Conservation (phyloP, 495 filamentous ascomycete species). For the Penicillium diatomitis region DNA sequence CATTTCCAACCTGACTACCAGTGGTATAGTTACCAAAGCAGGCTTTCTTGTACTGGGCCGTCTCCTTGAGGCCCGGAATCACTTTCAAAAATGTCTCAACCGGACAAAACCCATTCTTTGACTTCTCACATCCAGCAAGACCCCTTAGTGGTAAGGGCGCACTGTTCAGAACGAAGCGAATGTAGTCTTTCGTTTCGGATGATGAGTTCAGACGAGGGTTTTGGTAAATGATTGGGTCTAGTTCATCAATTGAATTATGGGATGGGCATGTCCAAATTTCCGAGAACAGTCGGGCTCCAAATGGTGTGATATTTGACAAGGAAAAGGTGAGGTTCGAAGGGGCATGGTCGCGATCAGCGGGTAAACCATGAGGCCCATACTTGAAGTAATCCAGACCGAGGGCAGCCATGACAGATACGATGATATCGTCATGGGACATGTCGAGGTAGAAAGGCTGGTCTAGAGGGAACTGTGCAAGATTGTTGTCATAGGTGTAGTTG, state of each 20-base stretch:
- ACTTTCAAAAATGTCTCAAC: conserved; percentile 16
- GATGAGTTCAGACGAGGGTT: conserved; percentile 13
- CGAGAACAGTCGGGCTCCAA: conserved; percentile 53
- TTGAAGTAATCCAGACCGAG: conserved; percentile 32
- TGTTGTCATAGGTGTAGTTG: conserved; percentile 47
- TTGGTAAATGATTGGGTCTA: conserved; percentile 18
- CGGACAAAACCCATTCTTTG: conserved; percentile 22
- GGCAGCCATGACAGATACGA: conserved; percentile 36
- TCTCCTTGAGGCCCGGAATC: conserved; percentile 12
- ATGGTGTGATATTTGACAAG: conserved; percentile 42
- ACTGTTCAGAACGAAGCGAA: conserved; percentile 26
- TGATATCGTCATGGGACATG: conserved; percentile 33
- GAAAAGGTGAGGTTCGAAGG: conserved; percentile 15
- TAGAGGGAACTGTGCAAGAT: conserved; percentile 36
- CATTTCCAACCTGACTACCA: conserved; percentile 22
- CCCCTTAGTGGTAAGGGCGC: conserved; percentile 21
- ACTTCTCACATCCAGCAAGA: conserved; percentile 17
- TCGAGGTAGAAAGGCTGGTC: conserved; percentile 42
- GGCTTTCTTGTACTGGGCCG: conserved; percentile 17
- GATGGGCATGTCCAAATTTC: conserved; percentile 41
- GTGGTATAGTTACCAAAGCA: conserved; percentile 22
- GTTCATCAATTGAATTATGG: conserved; percentile 1
- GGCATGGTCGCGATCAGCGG: conserved; percentile 38
- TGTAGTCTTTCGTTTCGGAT: conserved; percentile 11
- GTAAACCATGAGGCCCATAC: conserved; percentile 26